Conservation (phyloP, 2,329 filamentous ascomycete species). For the Aureobasidium mangrovei region DNA sequence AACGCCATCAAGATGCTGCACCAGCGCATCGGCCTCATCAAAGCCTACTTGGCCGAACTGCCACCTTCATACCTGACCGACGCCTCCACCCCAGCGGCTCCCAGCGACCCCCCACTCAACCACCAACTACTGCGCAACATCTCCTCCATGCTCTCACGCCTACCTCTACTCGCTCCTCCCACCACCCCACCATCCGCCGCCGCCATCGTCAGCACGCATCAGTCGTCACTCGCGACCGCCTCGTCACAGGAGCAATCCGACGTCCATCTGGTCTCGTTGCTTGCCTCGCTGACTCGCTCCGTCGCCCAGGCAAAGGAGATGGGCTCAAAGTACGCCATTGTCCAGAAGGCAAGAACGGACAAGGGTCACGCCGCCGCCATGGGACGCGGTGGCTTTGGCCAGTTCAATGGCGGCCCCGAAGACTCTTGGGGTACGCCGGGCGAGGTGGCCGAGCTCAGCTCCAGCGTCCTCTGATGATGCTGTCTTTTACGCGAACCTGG, state of each 20-base stretch:
- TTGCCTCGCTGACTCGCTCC: constrained; percentile 66
- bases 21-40: constrained; percentile 45
- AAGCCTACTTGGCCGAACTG: constrained; percentile 64
- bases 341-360: constrained; percentile 33
- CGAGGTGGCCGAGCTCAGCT: neutral
- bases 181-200: constrained; percentile 58
- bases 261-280: constrained; percentile 66
- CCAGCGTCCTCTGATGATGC: neutral
- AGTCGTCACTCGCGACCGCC: constrained; percentile 19
- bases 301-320: constrained; percentile 63
- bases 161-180: constrained; percentile 76
- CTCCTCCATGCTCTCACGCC: constrained; percentile 72
- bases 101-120: constrained; percentile 35
- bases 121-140: constrained; percentile 78
- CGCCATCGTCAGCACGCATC: constrained; percentile 49
- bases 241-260: constrained; percentile 73
- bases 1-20: constrained; percentile 94
- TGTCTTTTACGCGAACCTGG: neutral
- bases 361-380: constrained; percentile 22
- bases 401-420: neutral
- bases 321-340: constrained; percentile 58
- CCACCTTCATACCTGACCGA: constrained; percentile 56
- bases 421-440: neutral
- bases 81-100: constrained; percentile 27
- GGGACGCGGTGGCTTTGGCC: neutral